Percentiles rank a stretch among this genome's conserved stretches.
Evolutionary conservation across 371 early-diverging fungal genomes (phyloP).

Genomic region (Mortierella sp.): DNA sequence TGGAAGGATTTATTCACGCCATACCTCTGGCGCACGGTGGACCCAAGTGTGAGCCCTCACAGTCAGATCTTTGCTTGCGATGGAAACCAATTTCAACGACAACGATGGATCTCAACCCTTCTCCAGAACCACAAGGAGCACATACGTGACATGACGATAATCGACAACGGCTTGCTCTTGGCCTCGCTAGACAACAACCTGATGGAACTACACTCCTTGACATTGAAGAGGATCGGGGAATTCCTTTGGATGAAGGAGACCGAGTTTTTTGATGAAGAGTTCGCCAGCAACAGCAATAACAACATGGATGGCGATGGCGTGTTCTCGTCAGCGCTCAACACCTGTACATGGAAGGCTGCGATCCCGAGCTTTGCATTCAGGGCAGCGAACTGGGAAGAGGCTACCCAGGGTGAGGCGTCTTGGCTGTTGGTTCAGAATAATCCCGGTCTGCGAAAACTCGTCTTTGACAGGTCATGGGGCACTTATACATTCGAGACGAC

Average conservation of each 20-base stretch:
- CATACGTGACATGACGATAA: neutral
- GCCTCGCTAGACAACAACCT: neutral
- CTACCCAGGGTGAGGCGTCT: neutral
- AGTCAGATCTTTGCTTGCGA: neutral
- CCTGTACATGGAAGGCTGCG: neutral
- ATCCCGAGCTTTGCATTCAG: neutral
- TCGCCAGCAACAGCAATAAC: no score
- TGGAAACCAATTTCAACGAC: neutral
- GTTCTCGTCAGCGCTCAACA: neutral
- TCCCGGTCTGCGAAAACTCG: neutral
- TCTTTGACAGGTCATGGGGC: neutral
- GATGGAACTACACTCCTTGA: neutral
- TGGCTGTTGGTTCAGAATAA: neutral
- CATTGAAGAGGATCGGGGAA: neutral
- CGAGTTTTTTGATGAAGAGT: neutral
- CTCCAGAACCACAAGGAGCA: neutral
- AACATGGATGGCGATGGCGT: neutral
- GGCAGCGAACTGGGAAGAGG: neutral
- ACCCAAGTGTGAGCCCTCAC: no score
- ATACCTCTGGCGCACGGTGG: neutral
- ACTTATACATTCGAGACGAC: neutral
- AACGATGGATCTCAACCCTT: neutral
- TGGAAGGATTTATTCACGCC: neutral
- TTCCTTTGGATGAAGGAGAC: neutral
- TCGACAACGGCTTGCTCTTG: neutral